Evolutionary conservation across 2,329 filamentous ascomycete species (phyloP).

Genomic region (Trichoderma afroharzianum): DNA sequence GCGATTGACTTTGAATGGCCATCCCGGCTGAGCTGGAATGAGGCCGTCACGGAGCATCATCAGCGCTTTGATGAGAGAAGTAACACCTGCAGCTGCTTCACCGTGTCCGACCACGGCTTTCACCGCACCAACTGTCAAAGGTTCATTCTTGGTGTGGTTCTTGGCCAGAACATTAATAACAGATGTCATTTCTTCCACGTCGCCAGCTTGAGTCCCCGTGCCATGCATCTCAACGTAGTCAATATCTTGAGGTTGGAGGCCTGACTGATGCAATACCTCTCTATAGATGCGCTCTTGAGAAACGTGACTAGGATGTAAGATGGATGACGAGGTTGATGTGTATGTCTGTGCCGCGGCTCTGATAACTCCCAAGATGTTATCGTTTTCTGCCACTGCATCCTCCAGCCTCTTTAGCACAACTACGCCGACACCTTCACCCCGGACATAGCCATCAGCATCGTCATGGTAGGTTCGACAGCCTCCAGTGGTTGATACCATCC

Average conservation of each 20-base stretch:
- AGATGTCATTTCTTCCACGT: constrained; percentile 75
- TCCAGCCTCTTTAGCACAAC: neutral
- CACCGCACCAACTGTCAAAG: neutral
- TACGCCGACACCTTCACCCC: neutral
- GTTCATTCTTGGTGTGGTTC: neutral
- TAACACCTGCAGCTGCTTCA: neutral
- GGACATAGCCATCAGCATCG: neutral
- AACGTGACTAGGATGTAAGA: constrained; percentile 26
- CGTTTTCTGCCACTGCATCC: neutral
- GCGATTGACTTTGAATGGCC: neutral
- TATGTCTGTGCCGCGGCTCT: neutral
- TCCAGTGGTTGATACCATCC: neutral
- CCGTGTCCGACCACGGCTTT: neutral
- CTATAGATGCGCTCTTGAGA: constrained; percentile 60
- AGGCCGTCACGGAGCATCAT: neutral
- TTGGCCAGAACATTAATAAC: constrained; percentile 39
- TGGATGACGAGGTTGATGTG: neutral
- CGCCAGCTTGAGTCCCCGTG: constrained; percentile 81
- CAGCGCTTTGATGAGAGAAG: neutral
- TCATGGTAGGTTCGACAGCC: neutral
- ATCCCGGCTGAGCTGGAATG: neutral
- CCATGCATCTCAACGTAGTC: constrained; percentile 87
- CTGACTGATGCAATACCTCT: constrained; percentile 58
- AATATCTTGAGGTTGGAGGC: constrained; percentile 63
- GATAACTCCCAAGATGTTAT: neutral